These are phyloP conservation scores for Excoecaria cochinchinensis DNA, from an alignment of 345 rosid genomes.

Conservation along the genomic window DNA sequence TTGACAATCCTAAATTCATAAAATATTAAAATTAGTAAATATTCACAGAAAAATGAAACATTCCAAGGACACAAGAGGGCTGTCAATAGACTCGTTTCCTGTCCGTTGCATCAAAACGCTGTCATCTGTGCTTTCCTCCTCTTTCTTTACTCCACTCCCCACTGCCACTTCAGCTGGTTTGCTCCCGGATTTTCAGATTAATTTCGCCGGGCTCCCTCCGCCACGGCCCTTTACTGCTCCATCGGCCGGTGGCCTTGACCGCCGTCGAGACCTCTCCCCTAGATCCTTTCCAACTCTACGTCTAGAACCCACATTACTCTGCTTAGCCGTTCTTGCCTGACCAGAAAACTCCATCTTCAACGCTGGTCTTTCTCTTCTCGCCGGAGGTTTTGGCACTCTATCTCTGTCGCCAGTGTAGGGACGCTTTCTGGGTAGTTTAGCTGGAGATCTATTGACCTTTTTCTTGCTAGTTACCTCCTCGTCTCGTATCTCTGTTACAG, in stretches of 20 bases:
- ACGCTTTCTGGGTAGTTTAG: conserved; percentile 44
- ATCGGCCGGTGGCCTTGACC: conserved; percentile 27
- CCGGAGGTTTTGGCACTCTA: conserved; percentile 31
- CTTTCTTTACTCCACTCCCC: conserved; percentile 11
- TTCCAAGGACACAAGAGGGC: conserved; percentile 69
- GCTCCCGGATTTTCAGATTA: conserved; percentile 26
- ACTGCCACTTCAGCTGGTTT: conserved; percentile 24
- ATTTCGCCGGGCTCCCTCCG: conserved; percentile 9
- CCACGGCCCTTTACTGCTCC: conserved; percentile 10
- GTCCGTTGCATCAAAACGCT: conserved; percentile 23
- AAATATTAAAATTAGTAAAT: too few relatives aligned
- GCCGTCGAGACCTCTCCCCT: conserved; percentile 32
- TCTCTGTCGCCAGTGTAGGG: conserved; percentile 25
- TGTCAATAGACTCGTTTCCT: conserved; percentile 47
- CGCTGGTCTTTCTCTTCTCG: conserved; percentile 23
- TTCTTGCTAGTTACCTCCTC: conserved; percentile 60
- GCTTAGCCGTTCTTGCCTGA: conserved; percentile 24
- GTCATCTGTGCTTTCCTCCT: conserved; percentile 23
- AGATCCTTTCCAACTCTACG: conserved; percentile 32
- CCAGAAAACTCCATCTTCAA: conserved; percentile 22
- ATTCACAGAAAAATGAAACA: conserved; percentile 74
- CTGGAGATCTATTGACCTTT: conserved; percentile 31
- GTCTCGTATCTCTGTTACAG: conserved; percentile 35
- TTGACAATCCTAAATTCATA: too few relatives aligned
- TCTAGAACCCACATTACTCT: conserved; percentile 36